phyloP scores from a whole-genome alignment of 176 grass and related monocot species.

The Triticum timopheevii region DNA sequence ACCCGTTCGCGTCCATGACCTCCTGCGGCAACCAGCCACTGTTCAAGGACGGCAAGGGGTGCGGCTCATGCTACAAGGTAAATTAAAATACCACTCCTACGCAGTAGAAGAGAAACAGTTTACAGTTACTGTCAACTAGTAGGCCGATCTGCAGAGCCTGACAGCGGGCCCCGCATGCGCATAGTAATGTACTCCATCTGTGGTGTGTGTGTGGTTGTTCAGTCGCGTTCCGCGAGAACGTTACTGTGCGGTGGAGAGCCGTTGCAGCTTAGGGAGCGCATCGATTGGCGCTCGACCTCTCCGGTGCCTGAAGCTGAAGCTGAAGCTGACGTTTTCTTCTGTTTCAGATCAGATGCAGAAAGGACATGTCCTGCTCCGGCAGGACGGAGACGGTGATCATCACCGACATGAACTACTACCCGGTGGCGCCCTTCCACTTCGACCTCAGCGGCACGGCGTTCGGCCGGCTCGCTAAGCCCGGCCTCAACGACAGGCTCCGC shows the following conservation, averaged over 20 bases:
- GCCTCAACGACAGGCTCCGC: constrained; percentile 70
- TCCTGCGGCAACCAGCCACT: constrained; percentile 82
- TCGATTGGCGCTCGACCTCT: background rate
- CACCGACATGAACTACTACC: constrained; percentile 82
- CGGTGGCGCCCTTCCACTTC: constrained; percentile 63
- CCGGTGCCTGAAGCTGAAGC: background rate
- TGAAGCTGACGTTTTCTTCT: background rate
- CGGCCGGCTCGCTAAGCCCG: constrained; percentile 64
- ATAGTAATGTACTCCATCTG: background rate
- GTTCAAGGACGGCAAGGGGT: constrained; percentile 87
- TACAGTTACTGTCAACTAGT: constrained; percentile 1
- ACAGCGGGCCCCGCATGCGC: background rate
- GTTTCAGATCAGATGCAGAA: constrained; percentile 52
- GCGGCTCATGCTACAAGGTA: constrained; percentile 86
- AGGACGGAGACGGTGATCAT: constrained; percentile 61
- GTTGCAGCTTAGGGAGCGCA: background rate
- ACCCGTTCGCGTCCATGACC: constrained; percentile 74
- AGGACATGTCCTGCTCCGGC: constrained; percentile 56
- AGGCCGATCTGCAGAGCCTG: constrained; percentile 11
- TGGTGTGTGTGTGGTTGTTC: background rate
- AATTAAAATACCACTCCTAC: background rate
- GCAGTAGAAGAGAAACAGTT: background rate
- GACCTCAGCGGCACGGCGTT: constrained; percentile 87
- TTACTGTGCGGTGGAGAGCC: constrained; percentile 6
- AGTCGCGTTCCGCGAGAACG: constrained; percentile 16